Base-by-base conservation (phyloP, 768 basidiomycete genomes). In the Xerocomus potaroensis region DNA sequence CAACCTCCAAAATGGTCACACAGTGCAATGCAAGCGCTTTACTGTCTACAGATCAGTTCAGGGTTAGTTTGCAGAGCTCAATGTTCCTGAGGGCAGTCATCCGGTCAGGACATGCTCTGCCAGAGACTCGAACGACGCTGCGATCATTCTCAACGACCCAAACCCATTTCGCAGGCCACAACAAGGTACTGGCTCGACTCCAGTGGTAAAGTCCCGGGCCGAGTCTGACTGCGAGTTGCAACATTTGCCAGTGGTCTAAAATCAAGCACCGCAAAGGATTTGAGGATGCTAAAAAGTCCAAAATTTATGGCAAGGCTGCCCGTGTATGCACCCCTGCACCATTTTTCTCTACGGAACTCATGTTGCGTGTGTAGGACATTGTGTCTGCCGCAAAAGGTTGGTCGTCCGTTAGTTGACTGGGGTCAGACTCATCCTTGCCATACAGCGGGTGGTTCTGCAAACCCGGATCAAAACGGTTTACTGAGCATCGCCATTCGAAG, bases 231-330 rank as follows among this genome's bases (percentile, higher is more conserved):
- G 3, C 11, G n/a, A n/a, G n/a, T n/a, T 11, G 23, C 21, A 31
- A n/a, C n/a, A n/a, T n/a, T 37, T 4, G 8, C 26, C 49, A 86
- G 84, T 86, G 83, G 84, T 84, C 84, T 0, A 86, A 86, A 73
- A 86, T 86, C 58, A 84, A 84, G 59, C 75, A 81, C 45, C 77
- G 72, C 58, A 87, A 87, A 57, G 84, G 81, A 15, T 66, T 71
- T n/a, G 78, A 74, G 52, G 84, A 87, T 59, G 69, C 72, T 8
- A 75, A 78, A 55, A 83, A 77, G 60, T 77, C 81, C 43, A 68
- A 69, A 34, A 37, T 81, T n/a, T 83, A 79, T 39, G 70, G 77
- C 27, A 80, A 70, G 60, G 74, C 77, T 14, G 72, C 70, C 47
- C 71, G 74, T 48, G 84, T 87, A 62, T 31, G 81, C 55, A 31